phyloP scores from a whole-genome alignment of 805 yeast species.

The Metschnikowia similis region DNA sequence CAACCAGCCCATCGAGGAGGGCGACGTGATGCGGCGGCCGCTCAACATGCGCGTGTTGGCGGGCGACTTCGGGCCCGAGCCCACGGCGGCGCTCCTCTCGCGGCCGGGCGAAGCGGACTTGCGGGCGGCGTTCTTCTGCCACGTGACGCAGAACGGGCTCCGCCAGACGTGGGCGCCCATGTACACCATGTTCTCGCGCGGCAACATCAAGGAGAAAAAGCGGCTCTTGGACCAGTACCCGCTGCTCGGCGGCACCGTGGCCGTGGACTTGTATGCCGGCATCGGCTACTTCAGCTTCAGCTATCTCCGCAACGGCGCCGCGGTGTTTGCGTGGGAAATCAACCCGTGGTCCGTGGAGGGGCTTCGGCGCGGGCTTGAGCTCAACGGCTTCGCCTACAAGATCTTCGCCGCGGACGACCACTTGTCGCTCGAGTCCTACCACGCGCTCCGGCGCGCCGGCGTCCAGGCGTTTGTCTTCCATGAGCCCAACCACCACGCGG shows the following conservation, averaged over 20 bases:
- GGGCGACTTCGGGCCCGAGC: conserved; percentile 61
- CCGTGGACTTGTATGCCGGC: conserved; percentile 75
- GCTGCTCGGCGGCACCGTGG: conserved; percentile 36
- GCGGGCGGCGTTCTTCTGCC: conserved; percentile 64
- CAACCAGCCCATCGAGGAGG: conserved; percentile 59
- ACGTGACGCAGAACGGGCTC: conserved; percentile 66
- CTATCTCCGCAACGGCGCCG: conserved; percentile 54
- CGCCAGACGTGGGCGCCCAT: conserved; percentile 80
- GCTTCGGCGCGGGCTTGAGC: conserved; percentile 48
- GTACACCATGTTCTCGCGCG: conserved; percentile 84
- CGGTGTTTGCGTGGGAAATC: conserved; percentile 72
- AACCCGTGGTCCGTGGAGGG: conserved; percentile 85
- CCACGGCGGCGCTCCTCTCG: conserved; percentile 20
- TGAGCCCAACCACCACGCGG: conserved; percentile 58
- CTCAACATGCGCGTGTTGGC: conserved; percentile 51
- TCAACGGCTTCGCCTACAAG: conserved; percentile 33
- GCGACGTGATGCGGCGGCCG: conserved; percentile 63
- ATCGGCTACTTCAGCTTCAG: conserved; percentile 80
- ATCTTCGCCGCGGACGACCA: conserved; percentile 4
- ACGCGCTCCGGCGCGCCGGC: conserved; percentile 8
- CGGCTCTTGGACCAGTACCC: conserved; percentile 48
- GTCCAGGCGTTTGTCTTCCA: conserved; percentile 48
- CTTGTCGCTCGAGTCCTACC: not conserved
- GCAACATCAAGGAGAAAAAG: conserved; percentile 77
- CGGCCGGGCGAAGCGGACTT: conserved; percentile 37